Conservation (phyloP, 495 filamentous ascomycete species). For the Pseudomonodictys pantanalensis region DNA sequence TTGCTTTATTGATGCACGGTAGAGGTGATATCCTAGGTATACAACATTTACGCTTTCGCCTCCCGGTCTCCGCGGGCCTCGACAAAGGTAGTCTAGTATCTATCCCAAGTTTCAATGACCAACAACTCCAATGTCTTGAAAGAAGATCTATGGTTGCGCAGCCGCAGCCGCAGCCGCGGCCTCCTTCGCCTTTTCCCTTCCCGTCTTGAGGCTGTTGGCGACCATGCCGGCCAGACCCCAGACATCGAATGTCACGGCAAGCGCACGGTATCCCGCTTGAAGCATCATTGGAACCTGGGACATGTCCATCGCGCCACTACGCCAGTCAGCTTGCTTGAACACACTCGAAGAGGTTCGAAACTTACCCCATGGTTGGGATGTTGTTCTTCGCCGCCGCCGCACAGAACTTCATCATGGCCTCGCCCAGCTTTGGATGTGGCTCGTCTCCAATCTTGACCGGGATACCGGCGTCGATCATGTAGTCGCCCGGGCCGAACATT, state of each 20-base stretch:
- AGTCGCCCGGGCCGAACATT: neutral
- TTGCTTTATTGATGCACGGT: no score
- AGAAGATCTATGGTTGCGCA: no score
- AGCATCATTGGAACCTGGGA: neutral
- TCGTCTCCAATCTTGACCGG: neutral
- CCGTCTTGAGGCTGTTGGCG: neutral
- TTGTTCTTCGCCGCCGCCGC: neutral
- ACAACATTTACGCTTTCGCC: no score
- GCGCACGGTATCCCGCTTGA: neutral
- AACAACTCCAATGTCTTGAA: no score
- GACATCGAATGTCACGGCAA: neutral
- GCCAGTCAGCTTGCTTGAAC: no score
- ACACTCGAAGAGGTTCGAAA: no score
- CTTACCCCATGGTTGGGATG: neutral
- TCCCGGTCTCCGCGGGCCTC: no score
- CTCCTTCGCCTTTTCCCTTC: neutral
- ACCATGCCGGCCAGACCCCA: neutral
- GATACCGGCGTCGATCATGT: neutral
- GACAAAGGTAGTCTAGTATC: no score
- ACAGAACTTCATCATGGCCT: neutral
- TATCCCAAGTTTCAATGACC: no score
- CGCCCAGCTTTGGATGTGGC: neutral
- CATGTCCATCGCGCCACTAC: neutral
- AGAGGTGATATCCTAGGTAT: no score
- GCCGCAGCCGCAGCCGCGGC: no score